Evolutionary conservation across 306 rosid genomes (phyloP), one percentile per base, ranked within the genome.

Genomic region (Mucuna pruriens): DNA sequence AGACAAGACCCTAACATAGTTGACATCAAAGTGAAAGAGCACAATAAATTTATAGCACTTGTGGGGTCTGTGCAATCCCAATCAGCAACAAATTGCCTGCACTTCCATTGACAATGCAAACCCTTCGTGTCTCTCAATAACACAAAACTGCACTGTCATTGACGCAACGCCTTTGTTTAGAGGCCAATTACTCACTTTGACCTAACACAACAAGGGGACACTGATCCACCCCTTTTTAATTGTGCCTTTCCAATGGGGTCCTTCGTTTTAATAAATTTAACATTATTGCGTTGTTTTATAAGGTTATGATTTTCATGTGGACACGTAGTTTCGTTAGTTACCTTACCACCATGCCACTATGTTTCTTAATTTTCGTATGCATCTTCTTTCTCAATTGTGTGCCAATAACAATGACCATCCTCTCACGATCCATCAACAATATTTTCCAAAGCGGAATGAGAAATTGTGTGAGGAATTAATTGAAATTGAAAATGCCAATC

Each of bases 51-150:
- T 49, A 36, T 44, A 42, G 55, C 55, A 79, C 25, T 44, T 9
- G 83, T 78, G 85, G 86, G 76, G 81, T 73, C 76, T 63, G 70
- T 80, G 91, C 2, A 64, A 60, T 82, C 86, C 54, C 80, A 64
- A 79, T 86, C 84, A 87, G 44, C 88, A 13, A 45, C 88, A 77
- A 57, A 17, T 76, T 87, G 84, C 81, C 83, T 84, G 45, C 74
- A 84, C 78, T 85, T 76, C 55, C 74, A 42, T 76, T 74, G 85
- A 79, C 84, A 79, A 71, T 70, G 33, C 17, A 55, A 85, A 0
- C 44, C 44, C 31, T 60, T 19, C 51, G 12, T 82, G 82, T 81
- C 57, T 58, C 87, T 58, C 15, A 6, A 55, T 20, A 34, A 42
- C 42, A 72, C 75, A 64, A 78, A 82, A 60, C 65, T 75, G 2